phyloP scores from a whole-genome alignment of 2,329 filamentous ascomycete genomes.

The Apiospora marii region DNA sequence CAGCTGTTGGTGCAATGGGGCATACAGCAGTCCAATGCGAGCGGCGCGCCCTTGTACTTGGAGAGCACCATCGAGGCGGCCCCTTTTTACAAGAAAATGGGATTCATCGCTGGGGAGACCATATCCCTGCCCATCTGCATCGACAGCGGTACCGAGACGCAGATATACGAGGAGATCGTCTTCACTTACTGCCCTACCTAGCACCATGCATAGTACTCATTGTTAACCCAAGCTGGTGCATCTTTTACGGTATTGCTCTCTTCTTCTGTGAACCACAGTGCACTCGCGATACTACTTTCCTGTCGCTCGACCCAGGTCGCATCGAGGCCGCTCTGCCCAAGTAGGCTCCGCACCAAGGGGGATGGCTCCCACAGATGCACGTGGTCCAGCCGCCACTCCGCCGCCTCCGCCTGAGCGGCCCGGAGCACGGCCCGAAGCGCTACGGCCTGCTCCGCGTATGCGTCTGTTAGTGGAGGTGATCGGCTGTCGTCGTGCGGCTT shows the following conservation, averaged over 20 bases:
- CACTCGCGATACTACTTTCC: constrained; percentile 71
- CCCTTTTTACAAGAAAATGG: constrained; percentile 35
- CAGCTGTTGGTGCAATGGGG: constrained; percentile 37
- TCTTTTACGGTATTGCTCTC: constrained; percentile 55
- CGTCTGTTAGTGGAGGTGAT: not conserved
- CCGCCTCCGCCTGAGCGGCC: constrained; percentile 74
- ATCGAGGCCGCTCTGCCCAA: constrained; percentile 57
- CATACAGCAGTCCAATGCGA: constrained; percentile 29
- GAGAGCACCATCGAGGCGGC: constrained; percentile 40
- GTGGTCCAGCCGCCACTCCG: constrained; percentile 72
- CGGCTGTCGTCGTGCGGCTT: constrained; percentile 37
- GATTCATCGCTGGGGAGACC: constrained; percentile 30
- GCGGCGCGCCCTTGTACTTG: constrained; percentile 31
- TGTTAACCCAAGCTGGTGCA: constrained; percentile 66
- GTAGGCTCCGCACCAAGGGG: constrained; percentile 55
- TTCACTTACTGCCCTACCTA: constrained; percentile 43
- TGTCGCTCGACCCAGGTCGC: constrained; percentile 64
- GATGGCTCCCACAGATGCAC: constrained; percentile 88
- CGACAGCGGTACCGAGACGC: not conserved
- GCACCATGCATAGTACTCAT: constrained; percentile 83
- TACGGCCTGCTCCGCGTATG: constrained; percentile 50
- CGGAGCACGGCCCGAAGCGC: constrained; percentile 69
- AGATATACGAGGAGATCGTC: constrained; percentile 34
- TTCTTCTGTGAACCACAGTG: constrained; percentile 70
- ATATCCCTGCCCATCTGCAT: constrained; percentile 30